Evolutionary conservation across 345 rosid genomes (phyloP), one percentile per base, ranked within the genome.

Genomic region (Mangifera indica): DNA sequence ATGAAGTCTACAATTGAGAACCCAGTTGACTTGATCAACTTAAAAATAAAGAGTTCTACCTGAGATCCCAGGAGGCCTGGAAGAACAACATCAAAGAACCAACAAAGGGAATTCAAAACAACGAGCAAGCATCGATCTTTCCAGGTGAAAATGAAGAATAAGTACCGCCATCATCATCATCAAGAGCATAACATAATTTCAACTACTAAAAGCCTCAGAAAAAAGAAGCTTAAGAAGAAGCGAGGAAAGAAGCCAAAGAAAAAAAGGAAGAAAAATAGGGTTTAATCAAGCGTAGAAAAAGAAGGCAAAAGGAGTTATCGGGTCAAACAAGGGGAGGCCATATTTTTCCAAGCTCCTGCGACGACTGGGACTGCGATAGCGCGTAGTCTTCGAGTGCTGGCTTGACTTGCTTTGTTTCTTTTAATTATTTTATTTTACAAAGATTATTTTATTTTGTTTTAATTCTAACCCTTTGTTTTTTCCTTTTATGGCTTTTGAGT

Each of bases 311-410:
- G 60, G 51, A 18, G 56, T 70, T 69, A 49, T 49, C 72, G 63
- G 75, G 78, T 78, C 81, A 78, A 78, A 64, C 71, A 70, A 64
- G 59, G 69, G 22, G 29, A 69, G 57, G 72, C 75, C 71, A 63
- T 49, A 18, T 73, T 78, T 69, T 69, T 56, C 75, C 56, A 48
- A 22, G 65, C 54, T 54, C 53, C 3, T 20, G 66, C 66, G 66
- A 73, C 61, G 81, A 74, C 81, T 74, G 15, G 48, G 67, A 74
- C 69, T 59, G 78, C 60, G 24, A 56, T 60, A 17, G n/a, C 45
- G 76, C 73, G 37, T 72, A 21, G 73, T 62, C 73, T 59, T 60
- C 5, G 45, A 44, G 52, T 66, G 54, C 49, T 62, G 26, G 22
- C 67, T 70, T 64, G 63, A 63, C 72, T 73, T 44, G 20, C n/a